phyloP scores from a whole-genome alignment of 345 rosid species.

The Lepidium didymum region DNA sequence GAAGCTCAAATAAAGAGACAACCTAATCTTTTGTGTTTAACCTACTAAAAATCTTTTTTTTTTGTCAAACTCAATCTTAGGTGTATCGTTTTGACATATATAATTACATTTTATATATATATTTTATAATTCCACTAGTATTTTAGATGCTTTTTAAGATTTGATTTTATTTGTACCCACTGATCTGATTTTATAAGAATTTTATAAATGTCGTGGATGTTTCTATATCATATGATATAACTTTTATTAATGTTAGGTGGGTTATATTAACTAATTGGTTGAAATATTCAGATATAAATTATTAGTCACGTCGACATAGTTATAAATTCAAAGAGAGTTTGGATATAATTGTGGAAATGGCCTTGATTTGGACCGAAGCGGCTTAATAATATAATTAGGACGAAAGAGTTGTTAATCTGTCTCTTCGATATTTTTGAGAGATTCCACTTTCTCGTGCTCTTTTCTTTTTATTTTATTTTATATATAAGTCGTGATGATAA shows the following conservation, averaged over 20 bases:
- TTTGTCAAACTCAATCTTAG: conserved; percentile 22
- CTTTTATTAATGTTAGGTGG: conserved; percentile 16
- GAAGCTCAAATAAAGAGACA: conserved; percentile 28
- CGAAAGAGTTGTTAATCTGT: conserved; percentile 32
- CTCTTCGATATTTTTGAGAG: conserved; percentile 31
- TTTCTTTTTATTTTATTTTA: not conserved
- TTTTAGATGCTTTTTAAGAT: conserved; percentile 11
- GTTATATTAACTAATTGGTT: conserved; percentile 2
- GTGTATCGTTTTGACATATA: conserved; percentile 30
- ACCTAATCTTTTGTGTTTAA: conserved; percentile 35
- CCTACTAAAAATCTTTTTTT: conserved; percentile 24
- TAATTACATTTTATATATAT: conserved; percentile 9
- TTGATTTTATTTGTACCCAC: conserved; percentile 15
- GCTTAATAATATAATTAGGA: conserved; percentile 18
- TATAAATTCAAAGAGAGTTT: conserved; percentile 4
- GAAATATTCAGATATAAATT: not conserved
- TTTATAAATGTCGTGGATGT: conserved; percentile 6
- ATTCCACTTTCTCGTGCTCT: conserved; percentile 31
- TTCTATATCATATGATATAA: not conserved
- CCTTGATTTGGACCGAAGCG: conserved; percentile 20
- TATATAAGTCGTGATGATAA: not conserved
- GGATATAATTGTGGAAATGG: conserved; percentile 2
- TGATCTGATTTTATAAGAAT: conserved; percentile 1
- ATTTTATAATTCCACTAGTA: conserved; percentile 15
- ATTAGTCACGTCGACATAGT: conserved; percentile 19